Base-by-base conservation (phyloP, 2,329 filamentous ascomycete species). In the Calcarisporium arbuscula region DNA sequence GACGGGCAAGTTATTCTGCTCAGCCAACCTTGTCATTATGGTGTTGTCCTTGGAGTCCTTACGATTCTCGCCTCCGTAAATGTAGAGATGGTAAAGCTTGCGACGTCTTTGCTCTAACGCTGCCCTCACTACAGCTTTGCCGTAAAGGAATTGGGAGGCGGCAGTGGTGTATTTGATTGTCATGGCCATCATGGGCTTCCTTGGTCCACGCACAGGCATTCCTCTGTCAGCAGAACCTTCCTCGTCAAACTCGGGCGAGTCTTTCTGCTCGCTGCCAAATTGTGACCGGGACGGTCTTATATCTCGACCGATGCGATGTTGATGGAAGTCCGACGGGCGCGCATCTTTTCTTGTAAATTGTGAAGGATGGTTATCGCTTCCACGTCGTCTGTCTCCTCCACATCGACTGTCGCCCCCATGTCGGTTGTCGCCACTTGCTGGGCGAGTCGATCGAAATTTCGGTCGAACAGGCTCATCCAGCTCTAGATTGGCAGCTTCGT, bases 61-160 rank as follows among this genome's bases (percentile, higher is more conserved):
- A 15, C 74, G 65, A 34, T 76, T 77, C 30, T 70, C 62, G 9
- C 73, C 72, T 30, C 65, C 68, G 52, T 83, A 82, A 9, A 95
- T 65, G 56, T 96, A 95, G 4, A 98, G 71, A 35, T 80, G 84
- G 64, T 95, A 94, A 4, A 94, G 61, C 50, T 85, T 79, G 38
- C 92, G 79, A 21, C 77, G 71, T 9, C 67, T 67, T 30, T 62
- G 55, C 45, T 72, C 77, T 15, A 98, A 65, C 0, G 88, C 89
- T 15, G 89, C 84, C 42, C 83, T 72, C 16, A 96, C 86, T 2
- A 85, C 79, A 3, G 83, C 85, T 28, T 74, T 76, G 6, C 92
- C 92, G 53, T 94, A 96, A 3, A 98, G 67, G 48, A 95, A 96
- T 42, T 95, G 83, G 0, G 89, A 95, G 5, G 86, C 85, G 0